Evolutionary conservation across 2,329 filamentous ascomycete species (phyloP).

Genomic region (Sarocladium oryzae): DNA sequence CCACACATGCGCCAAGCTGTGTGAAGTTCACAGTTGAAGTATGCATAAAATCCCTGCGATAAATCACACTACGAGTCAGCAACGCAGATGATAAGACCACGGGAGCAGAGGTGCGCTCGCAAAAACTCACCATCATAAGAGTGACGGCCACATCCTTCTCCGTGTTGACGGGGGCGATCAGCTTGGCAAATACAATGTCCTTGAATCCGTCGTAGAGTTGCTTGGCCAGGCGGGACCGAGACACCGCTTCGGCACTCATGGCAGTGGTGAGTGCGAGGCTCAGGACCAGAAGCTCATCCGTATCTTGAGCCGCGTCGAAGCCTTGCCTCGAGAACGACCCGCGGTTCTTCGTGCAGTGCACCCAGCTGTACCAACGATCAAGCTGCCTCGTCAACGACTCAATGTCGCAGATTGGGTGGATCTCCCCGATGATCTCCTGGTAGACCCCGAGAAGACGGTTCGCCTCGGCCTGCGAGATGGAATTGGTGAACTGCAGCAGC

Average conservation of each 20-base stretch:
- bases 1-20: neutral
- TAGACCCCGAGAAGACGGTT: neutral
- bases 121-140: neutral
- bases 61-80: neutral
- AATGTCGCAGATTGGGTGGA: neutral
- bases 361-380: neutral
- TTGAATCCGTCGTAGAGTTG: neutral
- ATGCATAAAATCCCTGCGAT: neutral
- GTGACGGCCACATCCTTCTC: neutral
- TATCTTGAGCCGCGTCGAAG: neutral
- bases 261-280: neutral
- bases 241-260: neutral
- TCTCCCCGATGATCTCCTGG: neutral
- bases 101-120: neutral
- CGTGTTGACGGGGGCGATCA: neutral
- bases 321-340: neutral
- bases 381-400: neutral
- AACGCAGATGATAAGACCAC: neutral
- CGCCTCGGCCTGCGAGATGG: neutral
- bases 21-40: neutral
- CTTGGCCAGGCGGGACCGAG: neutral
- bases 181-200: neutral
- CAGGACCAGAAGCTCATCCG: neutral
- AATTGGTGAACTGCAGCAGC: neutral
- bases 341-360: neutral